Conservation (phyloP, 306 rosid genomes). For the Gastrolobium villosum region DNA sequence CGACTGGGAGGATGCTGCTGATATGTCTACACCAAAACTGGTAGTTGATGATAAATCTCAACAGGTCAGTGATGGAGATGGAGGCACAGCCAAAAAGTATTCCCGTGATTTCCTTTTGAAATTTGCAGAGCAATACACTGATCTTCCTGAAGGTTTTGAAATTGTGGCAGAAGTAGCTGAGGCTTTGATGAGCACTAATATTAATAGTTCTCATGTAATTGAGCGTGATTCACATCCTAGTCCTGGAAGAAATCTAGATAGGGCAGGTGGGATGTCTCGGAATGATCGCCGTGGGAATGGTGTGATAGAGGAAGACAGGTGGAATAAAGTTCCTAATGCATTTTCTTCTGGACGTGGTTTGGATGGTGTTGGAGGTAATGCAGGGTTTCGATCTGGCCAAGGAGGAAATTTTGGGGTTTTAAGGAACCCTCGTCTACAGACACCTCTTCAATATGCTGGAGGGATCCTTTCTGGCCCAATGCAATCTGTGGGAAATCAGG, state of each 20-base stretch:
- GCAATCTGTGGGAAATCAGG: slow-evolving; percentile 78
- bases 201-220: slow-evolving; percentile 49
- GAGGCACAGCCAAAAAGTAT: slow-evolving; percentile 65
- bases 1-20: slow-evolving; percentile 99
- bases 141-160: slow-evolving; percentile 78
- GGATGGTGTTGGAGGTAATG: slow-evolving; percentile 65
- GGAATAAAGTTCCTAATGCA: slow-evolving; percentile 63
- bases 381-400: slow-evolving; percentile 73
- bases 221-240: slow-evolving; percentile 76
- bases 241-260: slow-evolving; percentile 79
- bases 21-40: slow-evolving; percentile 76
- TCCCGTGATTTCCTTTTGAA: slow-evolving; percentile 91
- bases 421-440: slow-evolving; percentile 74
- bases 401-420: slow-evolving; percentile 78
- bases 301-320: slow-evolving; percentile 74
- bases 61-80: slow-evolving; percentile 58
- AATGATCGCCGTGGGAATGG: slow-evolving; percentile 82
- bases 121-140: slow-evolving; percentile 66
- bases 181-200: slow-evolving; percentile 51
- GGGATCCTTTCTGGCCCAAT: slow-evolving; percentile 85
- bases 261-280: slow-evolving; percentile 65
- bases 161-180: slow-evolving; percentile 61
- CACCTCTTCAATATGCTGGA: slow-evolving; percentile 64
- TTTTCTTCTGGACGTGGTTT: slow-evolving; percentile 63
- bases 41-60: slow-evolving; percentile 59